These are phyloP conservation scores for Tetrapisispora pingtungensis DNA, from an alignment of 805 yeast genomes.

Conservation along the genomic window DNA sequence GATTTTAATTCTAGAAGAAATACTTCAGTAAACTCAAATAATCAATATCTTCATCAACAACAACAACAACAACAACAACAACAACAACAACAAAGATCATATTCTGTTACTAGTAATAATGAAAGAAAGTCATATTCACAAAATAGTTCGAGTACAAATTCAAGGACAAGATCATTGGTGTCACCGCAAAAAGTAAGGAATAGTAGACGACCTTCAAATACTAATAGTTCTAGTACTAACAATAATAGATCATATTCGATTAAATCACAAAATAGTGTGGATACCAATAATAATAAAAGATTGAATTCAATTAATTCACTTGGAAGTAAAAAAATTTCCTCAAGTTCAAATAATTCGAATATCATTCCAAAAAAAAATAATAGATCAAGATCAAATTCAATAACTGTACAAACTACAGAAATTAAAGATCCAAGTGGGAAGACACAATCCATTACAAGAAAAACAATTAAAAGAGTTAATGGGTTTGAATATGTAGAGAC, in stretches of 20 bases:
- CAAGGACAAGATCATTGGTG: conserved; percentile 1
- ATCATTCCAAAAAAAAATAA: background rate
- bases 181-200: background rate
- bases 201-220: conserved; percentile 1
- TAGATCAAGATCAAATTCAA: conserved; percentile 23
- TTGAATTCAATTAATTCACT: conserved; percentile 19
- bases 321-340: background rate
- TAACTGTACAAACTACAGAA: conserved; percentile 41
- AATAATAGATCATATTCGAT: conserved; percentile 11
- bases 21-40: background rate
- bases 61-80: too few species aligned
- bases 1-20: background rate
- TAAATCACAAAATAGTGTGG: conserved; percentile 12
- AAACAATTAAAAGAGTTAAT: conserved; percentile 41
- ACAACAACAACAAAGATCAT: conserved; percentile 5
- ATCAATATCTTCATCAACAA: background rate
- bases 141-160: background rate
- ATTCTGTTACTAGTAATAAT: conserved; percentile 2
- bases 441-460: conserved; percentile 45
- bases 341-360: background rate
- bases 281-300: conserved; percentile 9
- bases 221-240: background rate
- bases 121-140: background rate
- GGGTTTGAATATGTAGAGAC: conserved; percentile 41
- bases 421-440: conserved; percentile 42